Evolutionary conservation across 768 basidiomycete genomes (phyloP), one percentile per base, ranked within the genome.

Genomic region (Pleurotus tuoliensis): DNA sequence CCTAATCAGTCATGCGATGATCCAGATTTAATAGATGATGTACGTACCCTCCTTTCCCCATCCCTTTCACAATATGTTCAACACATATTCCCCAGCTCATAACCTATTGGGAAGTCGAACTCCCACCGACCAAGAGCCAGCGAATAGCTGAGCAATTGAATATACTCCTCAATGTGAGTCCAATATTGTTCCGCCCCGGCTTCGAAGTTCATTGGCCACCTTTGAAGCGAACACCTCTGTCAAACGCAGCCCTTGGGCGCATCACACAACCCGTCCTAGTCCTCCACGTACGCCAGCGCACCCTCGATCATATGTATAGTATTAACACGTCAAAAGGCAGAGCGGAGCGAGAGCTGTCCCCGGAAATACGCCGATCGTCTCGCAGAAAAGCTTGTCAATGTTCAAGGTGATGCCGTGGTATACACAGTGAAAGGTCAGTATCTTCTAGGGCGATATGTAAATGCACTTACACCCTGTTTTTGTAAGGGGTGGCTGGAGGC

Each of bases 221-320:
- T 52, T 41, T 16, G 11, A 63, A 91, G 90, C 78, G 88, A 62
- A 76, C 76, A 37, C 77, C 80, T 4, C 66, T 90, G 47, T 76
- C 62, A 40, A 59, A 74, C 16, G 75, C 78, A 24, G 73, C 78
- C 57, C 72, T 82, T 27, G 41, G 25, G 15, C 38, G 76, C 76
- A 80, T 91, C 50, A 81, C 67, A 4, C 80, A 82, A 59, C 89
- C 89, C 2, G 81, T 86, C 9, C 72, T 90, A 11, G 80, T 90
- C 16, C 77, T 90, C 43, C 88, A 89, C 69, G 88, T 88, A 53
- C 56, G 74, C 64, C 15, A 30, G 46, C 22, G n/a, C 37, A n/a
- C 37, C 44, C 25, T 22, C 22, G 18, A 34, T 43, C 16, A 38
- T 37, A n/a, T 51, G 22, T 58, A 60, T 39, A 65, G 6, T 24